These are phyloP conservation scores for Microbotryum silenes-acaulis DNA, from an alignment of 1,284 basidiomycete genomes.

Conservation along the genomic window DNA sequence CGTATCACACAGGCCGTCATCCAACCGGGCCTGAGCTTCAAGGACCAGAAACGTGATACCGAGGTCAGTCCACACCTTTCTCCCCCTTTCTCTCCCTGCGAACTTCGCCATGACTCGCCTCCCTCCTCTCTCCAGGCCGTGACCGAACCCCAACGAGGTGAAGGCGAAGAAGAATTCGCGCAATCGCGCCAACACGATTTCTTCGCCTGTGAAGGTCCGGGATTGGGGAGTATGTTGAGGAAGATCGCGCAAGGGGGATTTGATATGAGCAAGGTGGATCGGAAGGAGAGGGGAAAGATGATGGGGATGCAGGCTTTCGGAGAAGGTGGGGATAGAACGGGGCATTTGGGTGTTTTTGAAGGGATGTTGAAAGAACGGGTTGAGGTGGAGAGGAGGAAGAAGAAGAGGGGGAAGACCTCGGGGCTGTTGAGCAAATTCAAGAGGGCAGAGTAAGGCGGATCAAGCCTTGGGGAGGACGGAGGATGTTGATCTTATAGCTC, in stretches of 20 bases:
- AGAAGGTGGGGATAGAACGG: too few relatives aligned
- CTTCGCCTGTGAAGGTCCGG: constrained; percentile 29
- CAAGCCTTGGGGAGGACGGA: too few relatives aligned
- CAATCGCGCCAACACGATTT: constrained; percentile 26
- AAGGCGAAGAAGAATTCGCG: constrained; percentile 14
- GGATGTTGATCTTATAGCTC: too few relatives aligned
- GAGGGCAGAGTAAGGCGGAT: too few relatives aligned
- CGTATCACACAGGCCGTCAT: constrained; percentile 14
- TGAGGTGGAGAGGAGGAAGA: too few relatives aligned
- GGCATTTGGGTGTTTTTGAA: too few relatives aligned
- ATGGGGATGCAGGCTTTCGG: too few relatives aligned
- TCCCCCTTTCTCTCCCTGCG: too few relatives aligned
- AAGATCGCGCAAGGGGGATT: constrained; percentile 6
- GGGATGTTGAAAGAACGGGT: too few relatives aligned
- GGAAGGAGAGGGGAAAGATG: background rate
- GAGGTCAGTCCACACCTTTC: constrained; percentile 10
- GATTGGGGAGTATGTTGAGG: constrained; percentile 28
- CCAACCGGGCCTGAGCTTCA: constrained; percentile 27
- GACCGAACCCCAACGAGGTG: constrained; percentile 27
- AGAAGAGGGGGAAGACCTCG: too few relatives aligned
- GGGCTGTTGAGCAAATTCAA: too few relatives aligned
- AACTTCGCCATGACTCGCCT: too few relatives aligned
- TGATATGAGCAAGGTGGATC: background rate
- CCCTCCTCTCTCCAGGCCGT: constrained; percentile 9
- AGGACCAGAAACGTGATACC: constrained; percentile 29